Evolutionary conservation across 768 basidiomycete genomes (phyloP), one percentile per base, ranked within the genome.

Genomic region (Lentinula guzmanii): DNA sequence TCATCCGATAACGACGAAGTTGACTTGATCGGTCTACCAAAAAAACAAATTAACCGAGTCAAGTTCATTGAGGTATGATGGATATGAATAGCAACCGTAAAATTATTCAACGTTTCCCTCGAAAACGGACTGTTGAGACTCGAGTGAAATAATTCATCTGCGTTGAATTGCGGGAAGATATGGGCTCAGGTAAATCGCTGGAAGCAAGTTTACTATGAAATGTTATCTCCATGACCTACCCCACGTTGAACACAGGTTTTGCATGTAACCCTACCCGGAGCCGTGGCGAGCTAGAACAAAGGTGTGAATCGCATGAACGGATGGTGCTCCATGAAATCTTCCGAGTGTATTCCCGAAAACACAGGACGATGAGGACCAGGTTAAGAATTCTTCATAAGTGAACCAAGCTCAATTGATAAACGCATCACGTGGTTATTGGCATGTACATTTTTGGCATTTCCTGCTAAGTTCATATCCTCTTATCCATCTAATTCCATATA

Each of bases 181-280:
- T 31, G 53, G 53, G 53, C 33, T 54, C 53, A 39, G 53, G 53
- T 54, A 54, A 54, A 54, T 39, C 53, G 21, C n/a, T 21, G 35
- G 18, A 54, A 54, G 53, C 7, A 37, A 39, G 37, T 51, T 31
- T 31, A 31, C 31, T 18, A 51, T 51, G 8, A 46, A 21, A 18
- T 46, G 45, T 46, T 48, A 48, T 48, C 46, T 43, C 16, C 16
- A 7, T 5, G 42, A 43, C 42, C 46, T 18, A 48, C 46, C 46
- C 46, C 46, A 48, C 18, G 46, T 48, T 48, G 9, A 48, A 18
- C 21, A 48, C 18, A 48, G 16, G 21, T 52, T 13, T 34, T 15
- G 18, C 8, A 51, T 3, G 7, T 33, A 51, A 35, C 15, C 31
- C 31, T 34, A 52, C 51, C 51, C 51, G 51, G 51, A 33, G 51